Evolutionary conservation across 192 early-diverging fungal species (phyloP).

Genomic region (Geranomyces michiganensis): DNA sequence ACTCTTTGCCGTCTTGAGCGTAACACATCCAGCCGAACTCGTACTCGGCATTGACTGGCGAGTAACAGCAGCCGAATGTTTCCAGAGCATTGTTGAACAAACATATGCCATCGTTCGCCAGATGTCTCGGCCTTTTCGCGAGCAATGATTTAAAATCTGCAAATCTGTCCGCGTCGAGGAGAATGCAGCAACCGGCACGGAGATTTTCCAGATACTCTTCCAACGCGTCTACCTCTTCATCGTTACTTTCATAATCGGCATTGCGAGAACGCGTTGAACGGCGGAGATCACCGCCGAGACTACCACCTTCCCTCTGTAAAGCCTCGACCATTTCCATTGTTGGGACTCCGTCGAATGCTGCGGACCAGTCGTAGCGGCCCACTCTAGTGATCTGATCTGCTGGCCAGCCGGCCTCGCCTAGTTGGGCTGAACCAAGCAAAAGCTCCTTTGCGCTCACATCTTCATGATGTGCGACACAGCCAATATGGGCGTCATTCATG

Average conservation of each 20-base stretch:
- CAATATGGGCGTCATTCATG: slow-evolving; percentile 1
- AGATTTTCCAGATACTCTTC: background rate
- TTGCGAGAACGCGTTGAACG: background rate
- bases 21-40: slow-evolving; percentile 7
- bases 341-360: background rate
- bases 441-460: slow-evolving; percentile 1
- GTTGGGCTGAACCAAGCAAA: background rate
- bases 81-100: background rate
- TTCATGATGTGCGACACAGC: slow-evolving; percentile 1
- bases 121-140: background rate
- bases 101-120: background rate
- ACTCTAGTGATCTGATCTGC: background rate
- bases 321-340: background rate
- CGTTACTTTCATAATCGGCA: background rate
- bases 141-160: background rate
- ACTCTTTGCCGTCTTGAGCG: background rate
- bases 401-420: background rate
- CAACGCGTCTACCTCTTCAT: background rate
- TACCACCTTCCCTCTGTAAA: background rate
- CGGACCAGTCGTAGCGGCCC: slow-evolving; percentile 3
- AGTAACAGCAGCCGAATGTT: background rate
- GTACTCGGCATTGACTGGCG: background rate
- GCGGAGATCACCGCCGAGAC: background rate
- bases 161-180: slow-evolving; percentile 4
- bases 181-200: background rate